Conservation (phyloP, 495 filamentous ascomycete genomes). For the Penicillium manginii region DNA sequence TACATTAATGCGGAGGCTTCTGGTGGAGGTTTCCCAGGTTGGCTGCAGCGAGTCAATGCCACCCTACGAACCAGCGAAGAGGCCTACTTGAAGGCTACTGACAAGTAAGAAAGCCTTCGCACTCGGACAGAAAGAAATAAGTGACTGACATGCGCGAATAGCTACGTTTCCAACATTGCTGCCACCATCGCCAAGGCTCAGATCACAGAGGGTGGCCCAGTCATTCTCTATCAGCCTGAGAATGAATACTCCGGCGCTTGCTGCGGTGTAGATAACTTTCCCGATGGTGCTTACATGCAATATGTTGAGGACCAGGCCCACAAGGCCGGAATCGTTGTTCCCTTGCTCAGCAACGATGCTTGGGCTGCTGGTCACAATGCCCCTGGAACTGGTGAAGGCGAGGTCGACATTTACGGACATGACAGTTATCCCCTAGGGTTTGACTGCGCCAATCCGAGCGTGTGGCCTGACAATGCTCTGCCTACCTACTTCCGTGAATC, state of each 20-base stretch:
- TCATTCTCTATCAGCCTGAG: constrained; percentile 79
- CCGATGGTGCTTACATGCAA: constrained; percentile 67
- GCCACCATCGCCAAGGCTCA: constrained; percentile 71
- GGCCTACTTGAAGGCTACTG: constrained; percentile 66
- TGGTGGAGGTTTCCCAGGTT: constrained; percentile 67
- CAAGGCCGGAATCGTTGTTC: constrained; percentile 71
- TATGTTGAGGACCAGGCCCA: constrained; percentile 70
- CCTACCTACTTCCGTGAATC: constrained; percentile 48
- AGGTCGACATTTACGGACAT: constrained; percentile 79
- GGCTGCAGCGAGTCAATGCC: constrained; percentile 66
- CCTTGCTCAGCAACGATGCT: constrained; percentile 78
- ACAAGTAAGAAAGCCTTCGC: constrained; percentile 45
- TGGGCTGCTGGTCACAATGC: constrained; percentile 59
- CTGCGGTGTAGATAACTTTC: constrained; percentile 46
- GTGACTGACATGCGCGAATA: constrained; percentile 14
- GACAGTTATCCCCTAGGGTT: constrained; percentile 73
- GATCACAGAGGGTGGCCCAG: constrained; percentile 77
- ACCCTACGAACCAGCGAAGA: constrained; percentile 61
- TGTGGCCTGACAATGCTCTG: constrained; percentile 52
- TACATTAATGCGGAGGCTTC: constrained; percentile 71
- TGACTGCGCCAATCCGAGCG: constrained; percentile 57
- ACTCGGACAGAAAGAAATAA: not conserved
- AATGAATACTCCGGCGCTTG: constrained; percentile 69
- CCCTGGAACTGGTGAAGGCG: constrained; percentile 64
- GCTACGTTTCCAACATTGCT: constrained; percentile 51